These are phyloP conservation scores for Guadua angustifolia DNA, from an alignment of 176 grass and related monocot genomes.

Conservation along the genomic window DNA sequence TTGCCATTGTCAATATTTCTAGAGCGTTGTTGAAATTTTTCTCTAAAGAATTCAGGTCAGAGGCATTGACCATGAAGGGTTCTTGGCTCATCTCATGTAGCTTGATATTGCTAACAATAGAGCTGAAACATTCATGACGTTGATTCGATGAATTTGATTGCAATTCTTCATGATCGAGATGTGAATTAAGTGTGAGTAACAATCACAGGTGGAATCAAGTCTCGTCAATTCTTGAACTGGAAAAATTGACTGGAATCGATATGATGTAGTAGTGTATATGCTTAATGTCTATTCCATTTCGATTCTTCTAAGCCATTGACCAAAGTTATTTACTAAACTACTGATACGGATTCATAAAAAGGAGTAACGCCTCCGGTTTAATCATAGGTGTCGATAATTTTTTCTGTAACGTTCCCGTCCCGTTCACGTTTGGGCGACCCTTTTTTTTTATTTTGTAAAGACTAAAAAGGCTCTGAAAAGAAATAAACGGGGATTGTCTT, in stretches of 20 bases:
- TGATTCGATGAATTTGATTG: background rate
- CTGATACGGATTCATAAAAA: background rate
- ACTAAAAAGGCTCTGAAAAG: background rate
- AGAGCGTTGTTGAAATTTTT: background rate
- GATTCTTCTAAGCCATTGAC: slow-evolving; percentile 19
- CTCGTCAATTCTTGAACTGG: background rate
- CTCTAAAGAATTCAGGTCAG: slow-evolving; percentile 12
- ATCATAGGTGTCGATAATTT: background rate
- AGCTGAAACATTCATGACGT: background rate
- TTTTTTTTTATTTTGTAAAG: background rate
- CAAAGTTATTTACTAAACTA: background rate
- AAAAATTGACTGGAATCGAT: slow-evolving; percentile 24
- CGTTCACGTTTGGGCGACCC: background rate
- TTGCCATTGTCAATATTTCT: background rate
- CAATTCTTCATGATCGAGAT: background rate
- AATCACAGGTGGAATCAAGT: background rate
- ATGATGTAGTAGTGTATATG: background rate
- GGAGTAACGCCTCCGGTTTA: background rate
- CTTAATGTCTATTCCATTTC: background rate
- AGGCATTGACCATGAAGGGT: slow-evolving; percentile 7
- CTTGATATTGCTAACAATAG: background rate
- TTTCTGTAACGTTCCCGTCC: background rate
- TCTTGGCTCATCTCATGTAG: background rate
- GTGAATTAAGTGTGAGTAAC: background rate
- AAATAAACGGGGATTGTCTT: background rate